Conservation (phyloP, 192 early-diverging fungal genomes). For the Rhizophagus clarus region DNA sequence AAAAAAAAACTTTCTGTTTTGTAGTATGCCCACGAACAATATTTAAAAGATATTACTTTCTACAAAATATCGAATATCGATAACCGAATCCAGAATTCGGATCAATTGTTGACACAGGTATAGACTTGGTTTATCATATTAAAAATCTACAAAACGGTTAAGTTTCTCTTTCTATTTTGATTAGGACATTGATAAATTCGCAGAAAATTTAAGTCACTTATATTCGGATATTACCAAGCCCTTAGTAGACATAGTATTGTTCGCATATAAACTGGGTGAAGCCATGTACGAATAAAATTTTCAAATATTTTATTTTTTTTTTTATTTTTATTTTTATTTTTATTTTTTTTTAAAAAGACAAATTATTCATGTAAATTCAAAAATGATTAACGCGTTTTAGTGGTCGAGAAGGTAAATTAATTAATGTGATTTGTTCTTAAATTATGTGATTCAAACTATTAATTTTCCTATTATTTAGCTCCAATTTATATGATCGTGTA, state of each 20-base stretch:
- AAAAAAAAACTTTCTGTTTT: not conserved
- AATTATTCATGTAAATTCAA: not conserved
- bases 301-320: not conserved
- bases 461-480: conserved; percentile 36
- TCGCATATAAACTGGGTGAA: conserved; percentile 73
- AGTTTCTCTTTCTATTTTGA: not conserved
- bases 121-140: not conserved
- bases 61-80: conserved; percentile 85
- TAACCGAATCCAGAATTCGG: conserved; percentile 73
- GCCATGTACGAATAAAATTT: conserved; percentile 51
- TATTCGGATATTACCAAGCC: conserved; percentile 81
- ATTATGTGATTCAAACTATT: not conserved
- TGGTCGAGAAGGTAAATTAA: conserved; percentile 25
- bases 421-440: not conserved
- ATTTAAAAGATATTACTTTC: conserved; percentile 75
- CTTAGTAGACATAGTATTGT: conserved; percentile 71
- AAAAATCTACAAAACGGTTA: not conserved
- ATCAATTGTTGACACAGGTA: conserved; percentile 65
- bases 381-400: not conserved
- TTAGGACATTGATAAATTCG: conserved; percentile 71
- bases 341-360: not conserved
- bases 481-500: conserved; percentile 63
- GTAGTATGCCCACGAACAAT: conserved; percentile 66
- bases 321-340: not conserved
- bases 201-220: conserved; percentile 66